These are phyloP conservation scores for Bacidia gigantensis DNA, from an alignment of 495 filamentous ascomycete genomes.

Conservation along the genomic window DNA sequence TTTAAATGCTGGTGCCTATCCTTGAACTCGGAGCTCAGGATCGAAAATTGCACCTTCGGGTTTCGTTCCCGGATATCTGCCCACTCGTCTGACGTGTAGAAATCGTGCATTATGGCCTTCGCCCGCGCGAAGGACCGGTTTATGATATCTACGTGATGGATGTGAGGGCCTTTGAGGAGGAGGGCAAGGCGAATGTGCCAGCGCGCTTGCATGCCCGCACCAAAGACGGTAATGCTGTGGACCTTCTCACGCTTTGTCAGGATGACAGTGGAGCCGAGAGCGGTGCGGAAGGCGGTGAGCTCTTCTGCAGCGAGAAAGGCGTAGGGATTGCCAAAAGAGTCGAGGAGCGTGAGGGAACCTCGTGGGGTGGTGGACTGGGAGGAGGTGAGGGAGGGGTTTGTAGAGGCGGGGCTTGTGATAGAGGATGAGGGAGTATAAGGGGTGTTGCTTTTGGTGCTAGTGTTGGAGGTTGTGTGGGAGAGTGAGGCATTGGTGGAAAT, in stretches of 20 bases:
- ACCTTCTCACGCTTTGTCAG: conserved; percentile 56
- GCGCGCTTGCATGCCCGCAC: conserved; percentile 80
- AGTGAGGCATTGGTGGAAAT: conserved; percentile 8
- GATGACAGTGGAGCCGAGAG: conserved; percentile 62
- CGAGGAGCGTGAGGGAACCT: conserved; percentile 66
- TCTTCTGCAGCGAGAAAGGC: conserved; percentile 76
- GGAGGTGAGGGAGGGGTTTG: conserved; percentile 33
- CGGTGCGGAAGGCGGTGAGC: conserved; percentile 86
- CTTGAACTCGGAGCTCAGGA: conserved; percentile 54
- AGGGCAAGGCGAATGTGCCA: conserved; percentile 85
- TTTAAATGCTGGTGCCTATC: conserved; percentile 57
- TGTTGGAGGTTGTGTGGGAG: conserved; percentile 18
- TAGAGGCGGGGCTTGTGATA: conserved; percentile 50
- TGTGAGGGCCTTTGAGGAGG: conserved; percentile 53
- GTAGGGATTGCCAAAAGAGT: conserved; percentile 50
- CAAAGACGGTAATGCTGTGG: conserved; percentile 68
- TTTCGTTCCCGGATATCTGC: conserved; percentile 42
- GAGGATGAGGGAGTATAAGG: conserved; percentile 48
- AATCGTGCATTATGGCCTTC: conserved; percentile 31
- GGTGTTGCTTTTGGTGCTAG: conserved; percentile 18
- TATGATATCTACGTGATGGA: conserved; percentile 66
- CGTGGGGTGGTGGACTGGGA: conserved; percentile 49
- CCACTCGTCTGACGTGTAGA: conserved; percentile 39
- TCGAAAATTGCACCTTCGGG: conserved; percentile 50
- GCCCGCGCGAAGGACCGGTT: conserved; percentile 57